Percentiles rank a stretch among this genome's conserved stretches.
Evolutionary conservation across 768 basidiomycete genomes (phyloP).

Genomic region (Serpula lacrymans): DNA sequence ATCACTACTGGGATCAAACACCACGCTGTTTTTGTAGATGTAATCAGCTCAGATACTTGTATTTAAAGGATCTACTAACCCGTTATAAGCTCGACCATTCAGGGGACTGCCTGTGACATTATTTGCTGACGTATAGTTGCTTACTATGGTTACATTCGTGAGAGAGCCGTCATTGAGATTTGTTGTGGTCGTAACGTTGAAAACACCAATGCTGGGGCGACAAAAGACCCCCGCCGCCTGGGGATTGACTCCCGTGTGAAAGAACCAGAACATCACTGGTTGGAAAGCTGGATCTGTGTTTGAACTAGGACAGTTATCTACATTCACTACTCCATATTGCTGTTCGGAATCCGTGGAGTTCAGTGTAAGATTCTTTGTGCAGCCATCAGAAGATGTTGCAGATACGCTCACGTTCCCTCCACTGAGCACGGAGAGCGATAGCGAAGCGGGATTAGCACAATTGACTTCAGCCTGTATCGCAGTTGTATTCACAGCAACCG

Average conservation of each 20-base stretch:
- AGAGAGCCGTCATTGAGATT: conserved; percentile 43
- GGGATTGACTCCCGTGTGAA: conserved; percentile 32
- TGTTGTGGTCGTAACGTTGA: conserved; percentile 40
- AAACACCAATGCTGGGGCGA: conserved; percentile 43
- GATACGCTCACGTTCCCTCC: conserved; percentile 33
- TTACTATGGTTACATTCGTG: conserved; percentile 30
- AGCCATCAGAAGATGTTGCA: conserved; percentile 49
- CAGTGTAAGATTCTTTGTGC: conserved; percentile 36
- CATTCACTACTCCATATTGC: conserved; percentile 50
- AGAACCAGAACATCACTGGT: conserved; percentile 72
- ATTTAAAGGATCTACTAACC: conserved; percentile 34
- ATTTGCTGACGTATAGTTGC: conserved; percentile 35
- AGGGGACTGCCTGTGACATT: conserved; percentile 49
- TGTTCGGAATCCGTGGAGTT: conserved; percentile 32
- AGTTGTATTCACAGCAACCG: conserved; percentile 49
- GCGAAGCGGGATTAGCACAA: conserved; percentile 40
- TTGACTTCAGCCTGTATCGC: conserved; percentile 42
- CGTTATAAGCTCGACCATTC: conserved; percentile 54
- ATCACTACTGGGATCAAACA: conserved; percentile 36
- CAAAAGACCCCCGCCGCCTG: conserved; percentile 58
- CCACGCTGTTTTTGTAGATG: conserved; percentile 29
- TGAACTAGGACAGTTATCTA: conserved; percentile 26
- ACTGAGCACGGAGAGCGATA: conserved; percentile 15
- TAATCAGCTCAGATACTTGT: not conserved
- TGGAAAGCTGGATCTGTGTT: conserved; percentile 36